Base-by-base conservation (phyloP, 2,329 filamentous ascomycete genomes). In the Alternaria conjuncta region DNA sequence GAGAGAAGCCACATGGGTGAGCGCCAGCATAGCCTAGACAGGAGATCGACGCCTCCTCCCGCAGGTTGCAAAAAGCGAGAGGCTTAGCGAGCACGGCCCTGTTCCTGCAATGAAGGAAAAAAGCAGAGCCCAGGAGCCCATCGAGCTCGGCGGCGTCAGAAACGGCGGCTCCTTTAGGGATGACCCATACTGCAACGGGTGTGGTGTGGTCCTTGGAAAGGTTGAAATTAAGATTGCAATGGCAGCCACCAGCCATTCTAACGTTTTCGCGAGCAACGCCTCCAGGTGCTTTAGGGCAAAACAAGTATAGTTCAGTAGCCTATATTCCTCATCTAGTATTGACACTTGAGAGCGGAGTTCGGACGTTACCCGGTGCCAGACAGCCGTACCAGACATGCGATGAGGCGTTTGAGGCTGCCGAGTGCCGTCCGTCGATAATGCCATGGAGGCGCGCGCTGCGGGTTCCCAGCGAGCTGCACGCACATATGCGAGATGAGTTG, bases 201-300 rank as follows among this genome's bases (percentile, higher is more conserved):
- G 68, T 72, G 65, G 69, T 57, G 15, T 50, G 56, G 60, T 65
- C 57, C 65, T 53, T 44, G 51, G 65, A 47, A 62, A 63, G 28
- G 50, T 58, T 55, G 53, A 57, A 56, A 32, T 61, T 67, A 76
- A 77, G 68, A 78, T 78, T 79, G 65, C 71, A 61, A 63, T 45
- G 65, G 67, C 68, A 70, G 74, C 72, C 68, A 68, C 61, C 67
- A 64, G 61, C 65, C 68, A 44, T 47, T 36, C 25, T 21, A 60
- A 45, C 61, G 49, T 50, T 20, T 36, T 50, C 45, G 47, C 51
- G 57, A 64, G 55, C 44, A 64, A 66, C 57, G 55, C 63, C 65
- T 51, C 63, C 59, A 50, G 57, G 57, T 56, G n/a, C 60, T 63
- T 41, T 45, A 65, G 59, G 28, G 56, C 53, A 56, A 26, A 65